Percentiles rank a stretch among this genome's conserved stretches.
Evolutionary conservation across 1,284 basidiomycete genomes (phyloP).

Genomic region (Cutaneotrichosporon mucoides): DNA sequence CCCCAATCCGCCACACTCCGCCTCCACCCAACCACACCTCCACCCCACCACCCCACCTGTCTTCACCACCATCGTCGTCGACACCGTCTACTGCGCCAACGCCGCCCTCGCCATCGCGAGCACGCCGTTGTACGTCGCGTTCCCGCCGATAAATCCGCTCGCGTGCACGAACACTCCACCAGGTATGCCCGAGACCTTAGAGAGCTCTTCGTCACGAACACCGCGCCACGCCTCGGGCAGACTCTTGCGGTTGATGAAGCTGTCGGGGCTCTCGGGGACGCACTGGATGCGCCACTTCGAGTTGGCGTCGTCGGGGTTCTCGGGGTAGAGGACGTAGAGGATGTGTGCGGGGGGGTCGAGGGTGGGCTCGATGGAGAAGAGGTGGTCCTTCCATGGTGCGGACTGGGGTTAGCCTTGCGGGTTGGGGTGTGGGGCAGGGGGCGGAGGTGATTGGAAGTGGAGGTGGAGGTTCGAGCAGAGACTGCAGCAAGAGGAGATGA

Average conservation of each 20-base stretch:
- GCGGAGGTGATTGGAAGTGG: no score
- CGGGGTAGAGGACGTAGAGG: conserved; percentile 87
- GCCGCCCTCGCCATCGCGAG: conserved; percentile 64
- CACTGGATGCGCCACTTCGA: conserved; percentile 92
- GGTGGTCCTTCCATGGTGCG: conserved; percentile 67
- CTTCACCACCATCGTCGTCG: no score
- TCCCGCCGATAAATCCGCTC: conserved; percentile 95
- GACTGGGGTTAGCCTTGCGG: conserved; percentile 29
- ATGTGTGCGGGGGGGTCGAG: conserved; percentile 30
- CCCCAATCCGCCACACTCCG: no score
- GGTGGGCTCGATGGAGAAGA: conserved; percentile 72
- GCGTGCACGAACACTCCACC: conserved; percentile 88
- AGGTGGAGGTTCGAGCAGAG: no score
- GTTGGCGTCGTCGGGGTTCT: conserved; percentile 56
- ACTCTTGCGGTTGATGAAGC: conserved; percentile 85
- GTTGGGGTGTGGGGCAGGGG: not conserved
- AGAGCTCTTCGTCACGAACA: conserved; percentile 76
- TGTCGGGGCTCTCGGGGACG: conserved; percentile 74
- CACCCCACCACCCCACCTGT: no score
- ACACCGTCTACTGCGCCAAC: not conserved
- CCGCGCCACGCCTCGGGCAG: conserved; percentile 93
- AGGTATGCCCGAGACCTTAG: conserved; percentile 68
- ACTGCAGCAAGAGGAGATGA: no score
- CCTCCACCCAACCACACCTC: no score
- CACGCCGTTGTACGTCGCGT: conserved; percentile 83